Conservation (phyloP, 2,329 filamentous ascomycete genomes). For the Botryotinia narcissicola region DNA sequence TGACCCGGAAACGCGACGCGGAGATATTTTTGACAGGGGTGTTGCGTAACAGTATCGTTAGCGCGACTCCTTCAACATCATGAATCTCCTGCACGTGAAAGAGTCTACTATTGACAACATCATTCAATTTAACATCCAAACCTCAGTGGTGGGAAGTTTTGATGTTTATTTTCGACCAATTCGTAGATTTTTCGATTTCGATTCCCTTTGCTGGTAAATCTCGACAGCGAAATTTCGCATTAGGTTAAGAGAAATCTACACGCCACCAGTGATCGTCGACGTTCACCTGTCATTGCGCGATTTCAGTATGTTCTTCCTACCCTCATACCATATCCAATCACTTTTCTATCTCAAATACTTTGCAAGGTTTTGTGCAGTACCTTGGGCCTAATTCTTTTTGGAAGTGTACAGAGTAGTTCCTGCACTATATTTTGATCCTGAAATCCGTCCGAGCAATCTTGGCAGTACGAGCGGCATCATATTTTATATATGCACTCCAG, state of each 20-base stretch:
- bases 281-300: background rate
- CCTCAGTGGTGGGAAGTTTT: background rate
- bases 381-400: background rate
- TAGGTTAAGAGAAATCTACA: background rate
- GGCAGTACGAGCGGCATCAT: background rate
- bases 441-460: slow-evolving; percentile 2
- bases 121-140: background rate
- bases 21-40: background rate
- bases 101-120: background rate
- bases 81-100: background rate
- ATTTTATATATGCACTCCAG: background rate
- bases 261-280: background rate
- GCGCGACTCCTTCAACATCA: background rate
- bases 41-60: background rate
- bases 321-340: background rate
- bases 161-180: background rate
- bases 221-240: background rate
- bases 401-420: background rate
- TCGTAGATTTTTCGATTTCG: background rate
- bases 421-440: background rate
- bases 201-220: background rate
- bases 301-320: background rate
- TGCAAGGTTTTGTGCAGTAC: background rate
- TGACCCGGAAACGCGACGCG: background rate
- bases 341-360: background rate